phyloP scores from a whole-genome alignment of 2,329 filamentous ascomycete species.

The Chaetomium strumarium region DNA sequence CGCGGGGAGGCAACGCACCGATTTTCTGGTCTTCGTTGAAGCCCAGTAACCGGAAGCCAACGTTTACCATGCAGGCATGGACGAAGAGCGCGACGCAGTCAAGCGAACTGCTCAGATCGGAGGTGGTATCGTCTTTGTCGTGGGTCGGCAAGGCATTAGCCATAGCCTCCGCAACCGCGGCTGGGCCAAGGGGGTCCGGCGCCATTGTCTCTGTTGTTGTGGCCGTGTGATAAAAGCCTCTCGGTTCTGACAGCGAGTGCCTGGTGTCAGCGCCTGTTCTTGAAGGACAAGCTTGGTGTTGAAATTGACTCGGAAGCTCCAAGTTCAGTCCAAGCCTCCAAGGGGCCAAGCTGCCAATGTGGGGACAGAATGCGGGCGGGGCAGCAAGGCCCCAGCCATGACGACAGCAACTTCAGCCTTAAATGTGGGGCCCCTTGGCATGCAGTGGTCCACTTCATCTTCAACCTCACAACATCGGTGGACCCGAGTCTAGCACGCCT shows the following conservation, averaged over 20 bases:
- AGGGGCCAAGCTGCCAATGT: neutral
- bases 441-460: neutral
- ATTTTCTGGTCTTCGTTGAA: conserved; percentile 77
- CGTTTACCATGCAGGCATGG: conserved; percentile 74
- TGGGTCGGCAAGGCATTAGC: conserved; percentile 54
- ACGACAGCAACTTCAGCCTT: neutral
- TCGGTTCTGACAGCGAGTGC: too few species aligned
- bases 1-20: conserved; percentile 40
- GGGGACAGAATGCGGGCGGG: neutral
- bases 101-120: conserved; percentile 62
- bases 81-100: conserved; percentile 79
- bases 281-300: neutral
- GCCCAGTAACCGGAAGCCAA: conserved; percentile 75
- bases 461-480: neutral
- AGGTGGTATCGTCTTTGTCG: conserved; percentile 45
- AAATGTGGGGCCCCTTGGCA: neutral
- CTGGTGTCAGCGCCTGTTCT: too few species aligned
- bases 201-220: conserved; percentile 10
- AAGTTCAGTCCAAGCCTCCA: neutral
- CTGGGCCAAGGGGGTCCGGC: conserved; percentile 36
- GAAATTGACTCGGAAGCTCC: neutral
- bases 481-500: too few species aligned
- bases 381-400: neutral
- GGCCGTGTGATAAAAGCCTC: neutral
- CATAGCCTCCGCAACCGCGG: conserved; percentile 50